A percentile compares a stretch with the other conserved stretches of the same genome.
Evolutionary conservation across 352 stramenopile species (phyloP).

Genomic region (Globisporangium heterothallicum): DNA sequence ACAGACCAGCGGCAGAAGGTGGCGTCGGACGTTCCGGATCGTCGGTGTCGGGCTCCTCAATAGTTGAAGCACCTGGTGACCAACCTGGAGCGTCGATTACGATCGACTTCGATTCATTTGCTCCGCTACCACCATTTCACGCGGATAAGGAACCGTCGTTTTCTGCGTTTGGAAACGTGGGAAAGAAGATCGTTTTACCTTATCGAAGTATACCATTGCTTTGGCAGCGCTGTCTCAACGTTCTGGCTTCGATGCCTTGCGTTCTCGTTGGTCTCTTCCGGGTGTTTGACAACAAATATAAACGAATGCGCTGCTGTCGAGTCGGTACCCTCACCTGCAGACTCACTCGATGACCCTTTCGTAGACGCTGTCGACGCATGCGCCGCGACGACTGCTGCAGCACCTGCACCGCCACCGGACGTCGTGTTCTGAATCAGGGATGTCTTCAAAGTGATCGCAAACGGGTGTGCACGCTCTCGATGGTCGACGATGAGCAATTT

Average conservation of each 20-base stretch:
- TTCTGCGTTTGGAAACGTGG: background rate
- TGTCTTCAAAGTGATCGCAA: slow-evolving; percentile 34
- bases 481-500: slow-evolving; percentile 36
- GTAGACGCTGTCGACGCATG: slow-evolving; percentile 15
- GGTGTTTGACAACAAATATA: slow-evolving; percentile 33
- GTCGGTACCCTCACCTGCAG: slow-evolving; percentile 11
- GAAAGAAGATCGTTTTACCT: background rate
- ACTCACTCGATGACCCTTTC: background rate
- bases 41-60: background rate
- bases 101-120: slow-evolving; percentile 37
- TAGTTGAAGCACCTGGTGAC: background rate
- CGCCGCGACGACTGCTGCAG: slow-evolving; percentile 20
- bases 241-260: slow-evolving; percentile 10
- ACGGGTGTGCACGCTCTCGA: slow-evolving; percentile 9
- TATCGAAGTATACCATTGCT: slow-evolving; percentile 49
- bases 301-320: slow-evolving; percentile 27
- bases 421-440: slow-evolving; percentile 37
- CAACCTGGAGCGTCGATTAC: slow-evolving; percentile 15
- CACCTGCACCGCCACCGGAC: slow-evolving; percentile 24
- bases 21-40: background rate
- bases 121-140: too few relatives aligned
- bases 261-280: background rate
- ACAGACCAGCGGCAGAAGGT: slow-evolving; percentile 9
- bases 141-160: background rate
- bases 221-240: slow-evolving; percentile 19